phyloP scores from a whole-genome alignment of 192 early-diverging fungal genomes.

The Chytriomyces sp. region DNA sequence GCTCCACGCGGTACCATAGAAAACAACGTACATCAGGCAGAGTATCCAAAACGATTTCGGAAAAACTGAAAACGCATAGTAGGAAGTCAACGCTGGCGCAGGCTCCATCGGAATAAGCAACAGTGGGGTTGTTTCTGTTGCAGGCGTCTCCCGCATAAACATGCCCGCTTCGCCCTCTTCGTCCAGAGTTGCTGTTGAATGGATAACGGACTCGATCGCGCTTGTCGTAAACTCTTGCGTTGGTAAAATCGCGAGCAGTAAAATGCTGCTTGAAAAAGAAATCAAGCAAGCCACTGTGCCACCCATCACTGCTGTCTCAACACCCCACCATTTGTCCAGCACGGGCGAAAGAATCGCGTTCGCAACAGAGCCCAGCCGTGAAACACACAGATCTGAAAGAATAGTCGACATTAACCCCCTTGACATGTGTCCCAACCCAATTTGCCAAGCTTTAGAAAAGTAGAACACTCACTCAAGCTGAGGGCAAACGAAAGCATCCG shows the following conservation, averaged over 20 bases:
- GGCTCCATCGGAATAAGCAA: conserved; percentile 5
- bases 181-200: background rate
- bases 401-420: background rate
- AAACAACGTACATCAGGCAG: conserved; percentile 57
- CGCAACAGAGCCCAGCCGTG: conserved; percentile 57
- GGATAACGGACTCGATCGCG: background rate
- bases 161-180: background rate
- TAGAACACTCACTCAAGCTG: conserved; percentile 49
- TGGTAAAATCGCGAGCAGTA: conserved; percentile 47
- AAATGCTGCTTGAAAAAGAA: conserved; percentile 47
- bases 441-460: background rate
- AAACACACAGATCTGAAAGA: conserved; percentile 54
- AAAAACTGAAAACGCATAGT: conserved; percentile 38
- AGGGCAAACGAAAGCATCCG: conserved; percentile 60
- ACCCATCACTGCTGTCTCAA: conserved; percentile 51
- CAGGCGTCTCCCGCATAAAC: background rate
- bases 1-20: conserved; percentile 61
- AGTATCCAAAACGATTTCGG: conserved; percentile 59
- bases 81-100: background rate
- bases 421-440: background rate
- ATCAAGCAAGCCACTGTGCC: conserved; percentile 53
- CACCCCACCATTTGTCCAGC: conserved; percentile 38
- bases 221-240: conserved; percentile 15
- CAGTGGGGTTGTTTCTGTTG: conserved; percentile 17
- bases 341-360: conserved; percentile 60